These are phyloP conservation scores for Aspergillus ochraceoroseus DNA, from an alignment of 2,329 filamentous ascomycete species.

Conservation along the genomic window DNA sequence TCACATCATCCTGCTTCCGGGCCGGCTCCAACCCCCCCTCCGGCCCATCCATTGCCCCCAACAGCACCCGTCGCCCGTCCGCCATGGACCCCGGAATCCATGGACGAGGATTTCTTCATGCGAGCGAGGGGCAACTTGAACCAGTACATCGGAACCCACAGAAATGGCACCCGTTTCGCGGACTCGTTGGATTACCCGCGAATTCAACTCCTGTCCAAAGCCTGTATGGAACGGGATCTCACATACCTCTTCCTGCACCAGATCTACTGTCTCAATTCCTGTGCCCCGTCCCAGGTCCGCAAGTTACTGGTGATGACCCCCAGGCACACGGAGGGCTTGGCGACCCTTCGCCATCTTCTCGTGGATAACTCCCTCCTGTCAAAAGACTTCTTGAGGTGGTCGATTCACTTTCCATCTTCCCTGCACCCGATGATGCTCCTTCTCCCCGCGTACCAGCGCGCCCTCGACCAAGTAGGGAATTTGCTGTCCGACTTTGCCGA, in stretches of 20 bases:
- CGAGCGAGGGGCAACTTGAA: conserved; percentile 14
- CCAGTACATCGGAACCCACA: conserved; percentile 16
- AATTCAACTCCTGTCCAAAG: conserved; percentile 53
- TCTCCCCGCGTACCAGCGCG: conserved; percentile 33
- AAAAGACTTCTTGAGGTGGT: conserved; percentile 42
- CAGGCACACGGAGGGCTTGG: conserved; percentile 28
- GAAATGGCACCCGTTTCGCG: conserved; percentile 27
- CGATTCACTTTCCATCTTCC: conserved; percentile 47
- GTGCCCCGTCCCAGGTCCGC: conserved; percentile 36
- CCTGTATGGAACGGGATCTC: conserved; percentile 53
- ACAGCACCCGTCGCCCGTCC: too few species aligned
- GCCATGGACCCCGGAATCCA: too few species aligned
- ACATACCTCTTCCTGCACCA: conserved; percentile 65
- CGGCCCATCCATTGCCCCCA: not conserved
- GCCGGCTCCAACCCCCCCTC: not conserved
- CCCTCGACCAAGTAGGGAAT: conserved; percentile 38
- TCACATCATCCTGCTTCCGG: not conserved
- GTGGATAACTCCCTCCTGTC: conserved; percentile 45
- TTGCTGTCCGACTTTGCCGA: conserved; percentile 46
- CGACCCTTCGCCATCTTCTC: conserved; percentile 44
- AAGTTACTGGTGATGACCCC: conserved; percentile 35
- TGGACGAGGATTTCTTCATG: conserved; percentile 16
- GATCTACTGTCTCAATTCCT: conserved; percentile 56
- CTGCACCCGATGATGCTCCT: conserved; percentile 25
- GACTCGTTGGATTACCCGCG: conserved; percentile 45